Evolutionary conservation across 345 rosid species (phyloP).

Genomic region (Mangifera indica): DNA sequence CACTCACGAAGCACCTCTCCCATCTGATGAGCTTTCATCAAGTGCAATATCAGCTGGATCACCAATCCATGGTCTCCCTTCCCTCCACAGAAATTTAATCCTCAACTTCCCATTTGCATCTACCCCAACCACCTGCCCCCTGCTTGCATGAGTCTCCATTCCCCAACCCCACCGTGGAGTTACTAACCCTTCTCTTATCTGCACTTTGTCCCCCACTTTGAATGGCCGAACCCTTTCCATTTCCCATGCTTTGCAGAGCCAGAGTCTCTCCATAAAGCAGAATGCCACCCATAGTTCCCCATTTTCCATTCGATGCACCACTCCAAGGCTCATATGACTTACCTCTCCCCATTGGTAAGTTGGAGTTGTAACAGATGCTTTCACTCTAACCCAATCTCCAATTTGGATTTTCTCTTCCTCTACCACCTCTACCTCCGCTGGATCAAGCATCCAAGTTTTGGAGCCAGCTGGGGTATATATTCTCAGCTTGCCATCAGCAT

Average conservation of each 20-base stretch:
- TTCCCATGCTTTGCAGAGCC: slow-evolving; percentile 90
- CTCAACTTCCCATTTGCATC: slow-evolving; percentile 94
- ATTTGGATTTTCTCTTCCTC: slow-evolving; percentile 77
- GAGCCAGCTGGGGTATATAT: slow-evolving; percentile 89
- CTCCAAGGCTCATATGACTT: slow-evolving; percentile 83
- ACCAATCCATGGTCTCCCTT: slow-evolving; percentile 94
- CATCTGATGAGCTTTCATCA: slow-evolving; percentile 46
- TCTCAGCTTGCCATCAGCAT: slow-evolving; percentile 91
- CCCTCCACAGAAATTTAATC: slow-evolving; percentile 92
- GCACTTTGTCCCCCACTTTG: slow-evolving; percentile 69
- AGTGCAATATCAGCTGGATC: slow-evolving; percentile 93
- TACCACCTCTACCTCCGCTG: slow-evolving; percentile 79
- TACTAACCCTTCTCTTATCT: slow-evolving; percentile 68
- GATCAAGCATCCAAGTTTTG: slow-evolving; percentile 97
- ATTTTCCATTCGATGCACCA: slow-evolving; percentile 78
- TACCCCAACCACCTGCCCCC: slow-evolving; percentile 85
- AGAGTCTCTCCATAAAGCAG: slow-evolving; percentile 86
- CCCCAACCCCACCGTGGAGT: slow-evolving; percentile 99
- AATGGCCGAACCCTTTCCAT: slow-evolving; percentile 76
- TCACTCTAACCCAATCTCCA: slow-evolving; percentile 91
- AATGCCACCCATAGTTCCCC: slow-evolving; percentile 80
- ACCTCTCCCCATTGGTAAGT: slow-evolving; percentile 97
- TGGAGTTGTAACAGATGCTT: slow-evolving; percentile 62
- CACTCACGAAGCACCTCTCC: slow-evolving; percentile 1
- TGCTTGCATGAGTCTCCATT: slow-evolving; percentile 96